phyloP scores from a whole-genome alignment of 169 alveolate genomes.

The Ichthyophthirius multifiliis region DNA sequence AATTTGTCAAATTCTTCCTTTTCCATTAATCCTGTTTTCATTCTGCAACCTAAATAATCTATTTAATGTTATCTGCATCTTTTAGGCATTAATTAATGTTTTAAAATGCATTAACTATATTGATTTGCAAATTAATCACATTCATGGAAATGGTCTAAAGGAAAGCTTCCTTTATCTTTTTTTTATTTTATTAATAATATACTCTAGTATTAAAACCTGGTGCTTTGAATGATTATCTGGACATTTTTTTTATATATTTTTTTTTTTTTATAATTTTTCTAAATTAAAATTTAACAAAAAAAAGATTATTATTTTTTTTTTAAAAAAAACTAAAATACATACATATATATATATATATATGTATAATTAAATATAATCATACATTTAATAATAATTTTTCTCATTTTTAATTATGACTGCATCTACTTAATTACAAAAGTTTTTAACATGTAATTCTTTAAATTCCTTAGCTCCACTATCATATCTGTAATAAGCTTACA shows the following conservation, averaged over 20 bases:
- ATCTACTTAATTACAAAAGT: not conserved
- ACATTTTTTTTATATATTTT: not conserved
- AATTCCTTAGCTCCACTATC: not conserved
- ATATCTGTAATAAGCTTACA: constrained; percentile 2
- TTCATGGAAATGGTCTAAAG: constrained; percentile 46
- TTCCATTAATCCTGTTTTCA: constrained; percentile 44
- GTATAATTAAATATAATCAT: too few species aligned
- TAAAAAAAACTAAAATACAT: too few species aligned
- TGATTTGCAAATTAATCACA: constrained; percentile 36
- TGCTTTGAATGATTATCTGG: constrained; percentile 2
- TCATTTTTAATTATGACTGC: not conserved
- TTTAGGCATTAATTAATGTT: constrained; percentile 43
- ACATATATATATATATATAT: too few species aligned
- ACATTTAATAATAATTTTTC: not conserved
- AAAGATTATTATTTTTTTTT: not conserved
- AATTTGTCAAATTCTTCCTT: constrained; percentile 41
- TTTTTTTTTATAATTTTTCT: too few species aligned
- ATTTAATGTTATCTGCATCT: constrained; percentile 40
- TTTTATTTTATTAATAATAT: not conserved
- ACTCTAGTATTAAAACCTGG: not conserved
- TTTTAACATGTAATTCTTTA: not conserved
- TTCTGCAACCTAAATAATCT: constrained; percentile 42
- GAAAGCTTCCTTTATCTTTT: constrained; percentile 44
- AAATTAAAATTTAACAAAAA: not conserved
- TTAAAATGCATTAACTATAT: constrained; percentile 27